Conservation (phyloP, 495 filamentous ascomycete species). For the Hypoxylon lienhwacheense region DNA sequence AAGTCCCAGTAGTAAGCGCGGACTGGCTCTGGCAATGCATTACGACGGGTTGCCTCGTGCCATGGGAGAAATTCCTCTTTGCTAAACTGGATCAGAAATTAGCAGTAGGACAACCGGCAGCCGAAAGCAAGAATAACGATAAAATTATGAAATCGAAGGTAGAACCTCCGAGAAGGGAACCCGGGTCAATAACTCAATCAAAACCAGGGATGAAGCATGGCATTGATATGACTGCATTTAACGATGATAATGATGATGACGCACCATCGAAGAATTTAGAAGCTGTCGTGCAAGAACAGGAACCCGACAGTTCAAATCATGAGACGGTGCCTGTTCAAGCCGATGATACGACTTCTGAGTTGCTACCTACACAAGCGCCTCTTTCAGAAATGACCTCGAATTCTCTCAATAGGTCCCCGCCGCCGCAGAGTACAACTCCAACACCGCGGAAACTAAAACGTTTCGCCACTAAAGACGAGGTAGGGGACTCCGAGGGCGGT, state of each 20-base stretch:
- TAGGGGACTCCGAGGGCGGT: constrained; percentile 48
- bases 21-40: constrained; percentile 87
- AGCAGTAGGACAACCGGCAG: background rate
- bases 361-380: constrained; percentile 26
- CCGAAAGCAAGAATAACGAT: constrained; percentile 8
- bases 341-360: constrained; percentile 13
- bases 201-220: constrained; percentile 21
- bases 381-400: constrained; percentile 47
- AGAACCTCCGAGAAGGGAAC: constrained; percentile 13
- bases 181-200: constrained; percentile 1
- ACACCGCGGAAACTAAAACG: constrained; percentile 23
- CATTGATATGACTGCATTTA: constrained; percentile 40
- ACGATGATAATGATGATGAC: constrained; percentile 13
- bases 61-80: constrained; percentile 44
- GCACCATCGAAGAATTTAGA: too few species aligned
- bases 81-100: constrained; percentile 39
- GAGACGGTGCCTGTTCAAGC: constrained; percentile 42
- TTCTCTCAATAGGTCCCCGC: constrained; percentile 42
- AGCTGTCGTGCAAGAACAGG: background rate
- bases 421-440: constrained; percentile 7
- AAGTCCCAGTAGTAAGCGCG: constrained; percentile 73
- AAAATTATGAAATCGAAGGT: constrained; percentile 14
- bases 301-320: constrained; percentile 18
- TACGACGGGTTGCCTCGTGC: constrained; percentile 42
- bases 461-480: constrained; percentile 39